A percentile compares a stretch with the other conserved stretches of the same genome.
These are phyloP conservation scores for Pseudopithomyces maydicus DNA, from an alignment of 2,329 filamentous ascomycete species.

Conservation along the genomic window DNA sequence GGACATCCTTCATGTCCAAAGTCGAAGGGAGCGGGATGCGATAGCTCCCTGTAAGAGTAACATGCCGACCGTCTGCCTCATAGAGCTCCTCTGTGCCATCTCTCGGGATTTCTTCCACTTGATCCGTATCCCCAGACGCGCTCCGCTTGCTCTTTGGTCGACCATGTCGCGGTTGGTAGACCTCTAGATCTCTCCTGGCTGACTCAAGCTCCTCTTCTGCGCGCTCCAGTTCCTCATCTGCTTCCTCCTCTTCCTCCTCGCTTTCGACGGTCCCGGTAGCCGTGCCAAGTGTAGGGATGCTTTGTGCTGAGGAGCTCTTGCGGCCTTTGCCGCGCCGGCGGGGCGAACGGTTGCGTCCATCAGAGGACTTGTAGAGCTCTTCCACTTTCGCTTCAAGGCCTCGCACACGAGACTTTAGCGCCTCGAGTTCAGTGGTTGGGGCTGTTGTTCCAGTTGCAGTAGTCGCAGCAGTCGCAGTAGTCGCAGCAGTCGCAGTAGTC, in stretches of 20 bases:
- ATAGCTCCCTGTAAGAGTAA: slow-evolving; percentile 42
- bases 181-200: slow-evolving; percentile 36
- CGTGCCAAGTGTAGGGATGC: slow-evolving; percentile 24
- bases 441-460: slow-evolving; percentile 1
- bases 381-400: slow-evolving; percentile 45
- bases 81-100: neutral
- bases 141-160: slow-evolving; percentile 11
- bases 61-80: slow-evolving; percentile 27
- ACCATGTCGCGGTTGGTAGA: slow-evolving; percentile 22
- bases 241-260: slow-evolving; percentile 34
- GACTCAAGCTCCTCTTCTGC: slow-evolving; percentile 40
- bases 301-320: slow-evolving; percentile 28
- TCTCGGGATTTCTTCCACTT: slow-evolving; percentile 38
- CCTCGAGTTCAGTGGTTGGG: slow-evolving; percentile 37
- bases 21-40: slow-evolving; percentile 42
- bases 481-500: no score
- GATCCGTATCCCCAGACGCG: slow-evolving; percentile 14
- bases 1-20: slow-evolving; percentile 38
- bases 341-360: slow-evolving; percentile 29
- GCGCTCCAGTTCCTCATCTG: slow-evolving; percentile 37
- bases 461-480: slow-evolving; percentile 2
- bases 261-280: slow-evolving; percentile 16
- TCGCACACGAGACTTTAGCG: slow-evolving; percentile 40
- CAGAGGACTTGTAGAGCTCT: slow-evolving; percentile 33
- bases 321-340: slow-evolving; percentile 39